Evolutionary conservation across 2,329 filamentous ascomycete genomes (phyloP).

Genomic region (Mariannaea elegans): DNA sequence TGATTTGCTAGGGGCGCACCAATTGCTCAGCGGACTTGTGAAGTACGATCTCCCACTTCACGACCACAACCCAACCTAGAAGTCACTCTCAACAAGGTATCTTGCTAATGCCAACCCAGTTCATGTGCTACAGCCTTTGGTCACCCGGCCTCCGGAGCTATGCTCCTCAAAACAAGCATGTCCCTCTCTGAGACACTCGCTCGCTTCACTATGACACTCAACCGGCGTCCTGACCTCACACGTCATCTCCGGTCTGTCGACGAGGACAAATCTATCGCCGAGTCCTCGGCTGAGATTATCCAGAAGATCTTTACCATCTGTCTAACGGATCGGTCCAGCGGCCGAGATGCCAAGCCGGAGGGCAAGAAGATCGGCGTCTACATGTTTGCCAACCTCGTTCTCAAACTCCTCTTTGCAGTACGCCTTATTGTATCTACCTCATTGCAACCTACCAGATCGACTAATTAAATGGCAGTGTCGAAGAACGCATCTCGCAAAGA

Average conservation of each 20-base stretch:
- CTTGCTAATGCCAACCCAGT: slow-evolving; percentile 52
- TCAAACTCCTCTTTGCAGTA: slow-evolving; percentile 87
- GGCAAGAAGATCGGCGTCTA: slow-evolving; percentile 91
- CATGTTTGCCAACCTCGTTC: slow-evolving; percentile 87
- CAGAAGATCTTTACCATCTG: slow-evolving; percentile 93
- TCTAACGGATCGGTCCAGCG: slow-evolving; percentile 79
- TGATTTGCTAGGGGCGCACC: slow-evolving; percentile 78
- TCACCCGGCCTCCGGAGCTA: slow-evolving; percentile 79
- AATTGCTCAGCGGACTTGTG: slow-evolving; percentile 76
- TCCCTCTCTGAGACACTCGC: slow-evolving; percentile 83
- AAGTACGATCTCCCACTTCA: slow-evolving; percentile 66
- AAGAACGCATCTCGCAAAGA: slow-evolving; percentile 83
- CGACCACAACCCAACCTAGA: background rate
- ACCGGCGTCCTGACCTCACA: slow-evolving; percentile 81
- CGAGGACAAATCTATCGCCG: slow-evolving; percentile 79
- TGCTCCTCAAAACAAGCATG: slow-evolving; percentile 86
- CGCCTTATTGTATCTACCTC: slow-evolving; percentile 30
- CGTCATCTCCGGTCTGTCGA: slow-evolving; percentile 70
- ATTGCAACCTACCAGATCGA: too few relatives aligned
- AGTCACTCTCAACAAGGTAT: background rate
- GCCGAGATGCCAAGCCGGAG: slow-evolving; percentile 73
- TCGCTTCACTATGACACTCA: slow-evolving; percentile 83
- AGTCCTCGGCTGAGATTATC: slow-evolving; percentile 87
- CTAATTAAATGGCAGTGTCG: slow-evolving; percentile 63
- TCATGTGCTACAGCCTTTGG: slow-evolving; percentile 85